Evolutionary conservation across 192 early-diverging fungal genomes (phyloP), one percentile per base, ranked within the genome.

Genomic region (Fimicolochytrium jonesii): DNA sequence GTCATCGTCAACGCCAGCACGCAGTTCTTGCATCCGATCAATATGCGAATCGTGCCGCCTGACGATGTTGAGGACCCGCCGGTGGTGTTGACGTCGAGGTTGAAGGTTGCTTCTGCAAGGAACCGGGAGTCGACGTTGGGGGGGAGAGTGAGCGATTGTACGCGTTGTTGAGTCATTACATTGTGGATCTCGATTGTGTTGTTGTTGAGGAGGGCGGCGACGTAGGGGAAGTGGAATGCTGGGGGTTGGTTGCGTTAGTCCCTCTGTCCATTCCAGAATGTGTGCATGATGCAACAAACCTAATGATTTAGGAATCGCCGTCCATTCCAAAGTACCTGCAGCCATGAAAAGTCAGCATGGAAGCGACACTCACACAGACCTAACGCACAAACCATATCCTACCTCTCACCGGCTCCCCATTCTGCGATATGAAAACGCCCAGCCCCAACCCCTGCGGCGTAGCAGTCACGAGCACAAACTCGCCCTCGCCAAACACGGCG

Each of bases 141-240:
- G 5, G 76, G 71, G 10, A 79, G 54, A 4, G 39, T 37, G 20
- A 82, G 44, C n/a, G 70, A 76, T 50, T 89, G 85, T 6, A 92
- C 65, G 6, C 72, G 69, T 28, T 77, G 63, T 55, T 90, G 90
- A 37, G 83, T 82, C 48, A 83, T 35, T 10, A 90, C 63, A 61
- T 89, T 87, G 70, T 93, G 91, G 17, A 93, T 66, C 67, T 91
- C 83, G n/a, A 93, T 70, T 0, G 73, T 72, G 18, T 85, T 77
- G 59, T 84, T 88, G 17, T 72, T 59, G 20, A 93, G 70, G 2
- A 93, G 70, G 0, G 90, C 83, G 0, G 84, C 73, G 1, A 86
- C 80, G 41, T 90, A 91, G 0, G 91, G 91, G 56, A 77, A 89
- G 48, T 93, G 88, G 18, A 90, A 88, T 18, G 80, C 84, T 66